These are phyloP conservation scores for Crithidia fasciculata DNA, from an alignment of 208 protist genomes.

Conservation along the genomic window DNA sequence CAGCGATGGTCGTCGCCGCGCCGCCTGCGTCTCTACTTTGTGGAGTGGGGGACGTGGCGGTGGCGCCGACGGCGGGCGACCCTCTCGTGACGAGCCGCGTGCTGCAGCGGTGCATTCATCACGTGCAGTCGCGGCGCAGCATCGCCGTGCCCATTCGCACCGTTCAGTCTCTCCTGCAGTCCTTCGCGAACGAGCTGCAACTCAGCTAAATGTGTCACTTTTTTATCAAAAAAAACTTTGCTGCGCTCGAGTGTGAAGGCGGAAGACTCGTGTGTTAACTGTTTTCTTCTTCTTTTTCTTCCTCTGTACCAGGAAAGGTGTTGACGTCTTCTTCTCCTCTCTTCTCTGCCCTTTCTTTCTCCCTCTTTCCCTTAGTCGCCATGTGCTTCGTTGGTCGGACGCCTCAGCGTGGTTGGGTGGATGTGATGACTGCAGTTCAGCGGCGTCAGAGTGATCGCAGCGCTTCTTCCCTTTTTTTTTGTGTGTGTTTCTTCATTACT, in stretches of 20 bases:
- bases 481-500: no score
- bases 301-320: background rate
- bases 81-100: constrained; percentile 20
- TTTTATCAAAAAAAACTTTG: background rate
- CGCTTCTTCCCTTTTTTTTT: no score
- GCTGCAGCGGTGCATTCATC: constrained; percentile 34
- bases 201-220: constrained; percentile 11
- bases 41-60: background rate
- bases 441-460: no score
- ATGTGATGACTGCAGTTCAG: no score
- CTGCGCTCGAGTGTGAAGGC: background rate
- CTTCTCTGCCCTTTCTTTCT: background rate
- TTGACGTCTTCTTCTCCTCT: background rate
- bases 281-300: background rate
- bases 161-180: constrained; percentile 53
- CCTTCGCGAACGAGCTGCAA: constrained; percentile 53
- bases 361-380: background rate
- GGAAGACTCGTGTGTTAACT: no score
- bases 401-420: no score
- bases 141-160: constrained; percentile 68
- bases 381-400: no score
- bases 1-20: background rate
- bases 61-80: background rate
- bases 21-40: background rate
- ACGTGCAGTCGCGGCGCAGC: constrained; percentile 54